Evolutionary conservation across 176 grass and related monocot genomes (phyloP).

Genomic region (Oryza officinalis): DNA sequence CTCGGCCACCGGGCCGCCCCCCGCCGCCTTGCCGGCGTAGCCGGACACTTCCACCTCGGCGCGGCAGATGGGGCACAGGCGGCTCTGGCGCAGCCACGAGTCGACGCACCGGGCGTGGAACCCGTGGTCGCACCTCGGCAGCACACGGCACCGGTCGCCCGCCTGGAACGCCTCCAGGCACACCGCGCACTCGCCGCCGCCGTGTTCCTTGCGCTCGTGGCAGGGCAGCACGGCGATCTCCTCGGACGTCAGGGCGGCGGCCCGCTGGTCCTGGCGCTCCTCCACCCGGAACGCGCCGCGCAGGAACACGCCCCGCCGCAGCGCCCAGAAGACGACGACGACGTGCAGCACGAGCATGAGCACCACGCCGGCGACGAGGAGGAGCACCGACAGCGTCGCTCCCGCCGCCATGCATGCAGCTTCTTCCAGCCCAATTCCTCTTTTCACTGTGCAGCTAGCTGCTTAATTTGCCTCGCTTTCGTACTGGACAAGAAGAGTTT

Average conservation of each 20-base stretch:
- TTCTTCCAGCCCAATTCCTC: not conserved
- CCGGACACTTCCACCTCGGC: slow-evolving; percentile 21
- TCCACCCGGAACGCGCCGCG: not conserved
- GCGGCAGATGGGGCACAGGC: slow-evolving; percentile 64
- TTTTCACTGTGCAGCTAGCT: not conserved
- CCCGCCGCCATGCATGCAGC: slow-evolving; percentile 25
- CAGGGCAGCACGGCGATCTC: slow-evolving; percentile 42
- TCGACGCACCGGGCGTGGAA: slow-evolving; percentile 72
- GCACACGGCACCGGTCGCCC: slow-evolving; percentile 49
- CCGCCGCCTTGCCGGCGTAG: not conserved
- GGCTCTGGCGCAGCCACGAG: slow-evolving; percentile 57
- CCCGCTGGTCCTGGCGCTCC: not conserved
- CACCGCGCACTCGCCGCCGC: slow-evolving; percentile 51
- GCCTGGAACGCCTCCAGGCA: slow-evolving; percentile 61
- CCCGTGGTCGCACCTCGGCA: slow-evolving; percentile 57
- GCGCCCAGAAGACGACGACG: slow-evolving; percentile 40
- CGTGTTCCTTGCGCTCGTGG: slow-evolving; percentile 32
- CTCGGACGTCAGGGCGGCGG: slow-evolving; percentile 25
- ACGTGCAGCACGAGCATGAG: slow-evolving; percentile 45
- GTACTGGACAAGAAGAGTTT: not conserved
- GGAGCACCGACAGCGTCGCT: slow-evolving; percentile 12
- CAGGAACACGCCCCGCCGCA: slow-evolving; percentile 12
- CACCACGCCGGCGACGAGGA: slow-evolving; percentile 45
- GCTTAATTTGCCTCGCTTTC: not conserved
- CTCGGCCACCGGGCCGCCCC: not conserved